Evolutionary conservation across 2,329 filamentous ascomycete genomes (phyloP).

Genomic region (Neoscytalidium dimidiatum): DNA sequence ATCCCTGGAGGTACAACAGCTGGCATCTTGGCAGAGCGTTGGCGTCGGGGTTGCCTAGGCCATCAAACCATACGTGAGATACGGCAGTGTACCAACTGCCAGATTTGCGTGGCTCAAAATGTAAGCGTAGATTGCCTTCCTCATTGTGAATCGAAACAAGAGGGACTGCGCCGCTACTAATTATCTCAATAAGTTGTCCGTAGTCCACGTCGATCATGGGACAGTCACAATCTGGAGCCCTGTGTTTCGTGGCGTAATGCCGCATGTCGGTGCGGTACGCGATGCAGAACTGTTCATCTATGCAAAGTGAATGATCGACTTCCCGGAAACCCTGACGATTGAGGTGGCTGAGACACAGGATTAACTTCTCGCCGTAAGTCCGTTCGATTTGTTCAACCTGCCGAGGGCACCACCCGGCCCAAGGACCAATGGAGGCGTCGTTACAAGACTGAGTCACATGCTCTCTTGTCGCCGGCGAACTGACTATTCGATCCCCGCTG

Average conservation of each 20-base stretch:
- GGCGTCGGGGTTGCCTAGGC: constrained; percentile 22
- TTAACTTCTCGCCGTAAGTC: too few relatives aligned
- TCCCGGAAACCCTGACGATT: neutral
- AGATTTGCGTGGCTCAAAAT: neutral
- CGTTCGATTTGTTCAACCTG: too few relatives aligned
- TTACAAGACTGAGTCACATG: too few relatives aligned
- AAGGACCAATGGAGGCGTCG: too few relatives aligned
- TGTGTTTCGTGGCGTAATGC: constrained; percentile 6
- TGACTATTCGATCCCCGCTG: too few relatives aligned
- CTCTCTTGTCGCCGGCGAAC: too few relatives aligned
- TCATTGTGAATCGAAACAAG: neutral
- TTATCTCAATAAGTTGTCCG: neutral
- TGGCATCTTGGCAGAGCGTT: constrained; percentile 23
- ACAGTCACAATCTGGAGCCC: neutral
- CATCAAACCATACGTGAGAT: constrained; percentile 25
- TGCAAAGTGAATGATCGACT: neutral
- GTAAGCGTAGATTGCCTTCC: neutral
- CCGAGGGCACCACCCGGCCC: too few relatives aligned
- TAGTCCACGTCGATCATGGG: neutral
- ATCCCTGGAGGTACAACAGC: neutral
- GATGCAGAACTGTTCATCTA: neutral
- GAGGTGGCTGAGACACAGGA: neutral
- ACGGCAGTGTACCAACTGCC: constrained; percentile 19
- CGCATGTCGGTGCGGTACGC: constrained; percentile 8
- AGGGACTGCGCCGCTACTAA: neutral